Conservation (phyloP, 2,329 filamentous ascomycete species). For the Aspergillus eucalypticola region DNA sequence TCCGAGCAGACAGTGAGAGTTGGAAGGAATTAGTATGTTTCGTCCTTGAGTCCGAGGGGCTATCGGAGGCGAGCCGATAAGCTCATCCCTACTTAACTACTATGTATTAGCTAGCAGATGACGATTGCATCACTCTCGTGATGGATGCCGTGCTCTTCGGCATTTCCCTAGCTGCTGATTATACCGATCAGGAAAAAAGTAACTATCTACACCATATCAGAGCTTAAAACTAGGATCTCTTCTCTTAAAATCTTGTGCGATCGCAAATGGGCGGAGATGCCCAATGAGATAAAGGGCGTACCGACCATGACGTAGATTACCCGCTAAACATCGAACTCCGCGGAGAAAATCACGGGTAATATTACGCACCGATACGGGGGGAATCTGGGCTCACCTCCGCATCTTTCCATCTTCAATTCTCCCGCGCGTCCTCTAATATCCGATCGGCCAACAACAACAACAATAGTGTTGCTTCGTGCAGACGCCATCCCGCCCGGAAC, state of each 20-base stretch:
- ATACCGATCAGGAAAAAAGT: too few species aligned
- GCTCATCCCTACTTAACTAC: background rate
- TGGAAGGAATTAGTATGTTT: background rate
- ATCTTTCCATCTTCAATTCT: constrained; percentile 5
- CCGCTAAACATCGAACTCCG: background rate
- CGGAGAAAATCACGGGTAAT: constrained; percentile 10
- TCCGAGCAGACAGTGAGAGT: background rate
- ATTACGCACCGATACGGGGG: constrained; percentile 17
- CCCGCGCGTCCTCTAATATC: background rate
- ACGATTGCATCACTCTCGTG: background rate
- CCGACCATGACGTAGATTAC: background rate
- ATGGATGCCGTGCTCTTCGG: background rate
- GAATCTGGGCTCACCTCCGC: constrained; percentile 4
- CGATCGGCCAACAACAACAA: background rate
- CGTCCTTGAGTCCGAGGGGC: background rate
- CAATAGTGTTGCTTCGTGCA: background rate
- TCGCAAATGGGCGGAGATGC: background rate
- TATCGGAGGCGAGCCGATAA: background rate
- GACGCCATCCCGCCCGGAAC: background rate
- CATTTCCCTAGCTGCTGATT: background rate
- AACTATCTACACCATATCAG: too few species aligned
- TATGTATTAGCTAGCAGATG: background rate
- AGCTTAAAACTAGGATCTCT: background rate
- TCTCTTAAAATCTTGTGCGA: background rate
- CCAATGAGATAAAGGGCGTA: background rate